Conservation (phyloP, 208 protist genomes). For the Kentomonas sorsogonicus region DNA sequence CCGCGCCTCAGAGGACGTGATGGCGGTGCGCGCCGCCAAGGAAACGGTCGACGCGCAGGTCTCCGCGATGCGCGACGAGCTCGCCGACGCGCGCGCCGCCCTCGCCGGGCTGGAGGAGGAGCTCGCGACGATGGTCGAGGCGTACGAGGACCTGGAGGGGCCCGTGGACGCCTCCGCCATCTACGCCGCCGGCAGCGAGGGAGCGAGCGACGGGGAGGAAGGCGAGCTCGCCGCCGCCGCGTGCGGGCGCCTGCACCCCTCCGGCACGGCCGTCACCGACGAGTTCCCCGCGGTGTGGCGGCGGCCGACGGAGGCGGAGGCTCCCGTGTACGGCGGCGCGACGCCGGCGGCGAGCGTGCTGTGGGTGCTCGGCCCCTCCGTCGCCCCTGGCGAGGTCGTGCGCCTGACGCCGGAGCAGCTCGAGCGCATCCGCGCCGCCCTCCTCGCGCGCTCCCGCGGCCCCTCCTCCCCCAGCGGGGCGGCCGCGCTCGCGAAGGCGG, state of each 20-base stretch:
- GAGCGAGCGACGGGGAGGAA: no score
- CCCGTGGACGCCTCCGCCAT: neutral
- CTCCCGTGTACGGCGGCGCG: no score
- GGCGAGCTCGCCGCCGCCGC: no score
- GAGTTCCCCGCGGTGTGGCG: no score
- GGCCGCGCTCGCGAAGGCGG: no score
- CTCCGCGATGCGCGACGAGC: constrained; percentile 10
- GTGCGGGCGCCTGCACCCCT: no score
- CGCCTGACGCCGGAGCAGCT: constrained; percentile 11
- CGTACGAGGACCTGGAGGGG: constrained; percentile 8
- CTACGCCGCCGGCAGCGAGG: no score
- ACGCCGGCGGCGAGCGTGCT: constrained; percentile 16
- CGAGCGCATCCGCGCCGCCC: constrained; percentile 5
- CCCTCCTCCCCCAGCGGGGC: no score
- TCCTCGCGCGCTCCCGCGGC: no score
- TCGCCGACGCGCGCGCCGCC: constrained; percentile 18
- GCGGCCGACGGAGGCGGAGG: no score
- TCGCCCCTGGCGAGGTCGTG: constrained; percentile 1
- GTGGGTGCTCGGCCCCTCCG: constrained; percentile 18
- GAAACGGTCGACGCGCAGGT: constrained; percentile 9
- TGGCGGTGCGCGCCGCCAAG: constrained; percentile 9
- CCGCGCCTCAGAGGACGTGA: constrained; percentile 15
- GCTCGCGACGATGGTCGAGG: constrained; percentile 20
- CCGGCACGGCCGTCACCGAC: no score
- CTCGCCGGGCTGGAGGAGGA: constrained; percentile 32